Evolutionary conservation across 345 rosid species (phyloP), one percentile per base, ranked within the genome.

Genomic region (Acer saccharum): DNA sequence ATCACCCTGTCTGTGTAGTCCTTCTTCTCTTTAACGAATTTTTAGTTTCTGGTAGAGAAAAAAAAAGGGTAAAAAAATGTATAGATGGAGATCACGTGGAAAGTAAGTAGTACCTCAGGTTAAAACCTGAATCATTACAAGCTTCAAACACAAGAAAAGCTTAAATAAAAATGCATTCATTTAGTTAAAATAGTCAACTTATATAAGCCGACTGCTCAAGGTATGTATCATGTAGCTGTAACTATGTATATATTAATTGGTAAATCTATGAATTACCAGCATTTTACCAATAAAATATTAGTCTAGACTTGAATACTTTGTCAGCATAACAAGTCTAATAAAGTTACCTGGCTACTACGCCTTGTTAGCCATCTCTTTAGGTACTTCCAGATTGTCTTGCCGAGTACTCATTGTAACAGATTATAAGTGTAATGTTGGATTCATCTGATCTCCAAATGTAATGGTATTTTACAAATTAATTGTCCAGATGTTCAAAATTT

Each of bases 101-200:
- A 18, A 58, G 12, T 20, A 72, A 72, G 13, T 12, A n/a, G 58
- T 71, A 32, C 52, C 39, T 73, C 48, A 72, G 52, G 54, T 72
- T 41, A 39, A 57, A 20, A 3, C 13, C 29, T 11, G 39, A 62
- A 58, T 7, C 44, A 2, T 21, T 20, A 72, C 23, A 23, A 13
- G 10, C 5, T 61, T 61, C 2, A 3, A 55, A 57, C 65, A 50
- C 71, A 67, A 25, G 14, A 48, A 69, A 48, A 14, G 41, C 16
- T 50, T 69, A 12, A 48, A 14, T 57, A 4, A 10, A 23, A 61
- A 61, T 61, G 25, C 60, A 48, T 50, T 14, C 60, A 68, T 68
- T 68, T 68, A 68, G 21, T 16, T 20, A 20, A 29, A 44, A 10
- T 43, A 25, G 14, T 69, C 20, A 6, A 35, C 5, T 48, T 44